Percentiles rank a stretch among this genome's conserved stretches.
These are phyloP conservation scores for Sporothrix luriei DNA, from an alignment of 2,329 filamentous ascomycete species.

Conservation along the genomic window DNA sequence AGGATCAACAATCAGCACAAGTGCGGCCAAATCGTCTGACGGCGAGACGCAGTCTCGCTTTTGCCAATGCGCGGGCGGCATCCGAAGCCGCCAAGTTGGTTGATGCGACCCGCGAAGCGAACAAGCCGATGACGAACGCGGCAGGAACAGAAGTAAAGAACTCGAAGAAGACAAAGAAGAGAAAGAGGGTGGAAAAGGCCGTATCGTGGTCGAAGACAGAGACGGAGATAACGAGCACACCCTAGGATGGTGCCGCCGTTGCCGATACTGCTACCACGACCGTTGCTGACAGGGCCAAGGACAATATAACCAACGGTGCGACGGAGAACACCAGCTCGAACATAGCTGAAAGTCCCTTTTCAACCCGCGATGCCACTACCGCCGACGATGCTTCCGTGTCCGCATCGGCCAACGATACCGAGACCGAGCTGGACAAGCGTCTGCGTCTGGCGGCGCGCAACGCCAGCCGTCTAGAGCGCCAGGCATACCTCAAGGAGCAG, in stretches of 20 bases:
- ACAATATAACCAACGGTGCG: too few species aligned
- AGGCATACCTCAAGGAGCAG: not conserved
- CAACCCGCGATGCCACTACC: not conserved
- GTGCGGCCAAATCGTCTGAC: too few species aligned
- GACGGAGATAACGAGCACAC: not conserved
- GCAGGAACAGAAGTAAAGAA: not conserved
- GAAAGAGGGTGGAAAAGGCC: not conserved
- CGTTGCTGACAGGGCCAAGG: not conserved
- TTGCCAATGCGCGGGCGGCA: not conserved
- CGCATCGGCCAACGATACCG: not conserved
- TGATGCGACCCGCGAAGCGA: not conserved
- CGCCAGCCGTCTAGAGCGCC: not conserved
- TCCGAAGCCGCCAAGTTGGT: not conserved
- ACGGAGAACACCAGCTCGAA: not conserved
- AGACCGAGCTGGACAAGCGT: slow-evolving; percentile 2
- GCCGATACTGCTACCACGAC: not conserved
- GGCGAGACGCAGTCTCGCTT: not conserved
- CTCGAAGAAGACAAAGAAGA: not conserved
- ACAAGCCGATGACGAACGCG: not conserved
- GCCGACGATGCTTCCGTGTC: not conserved
- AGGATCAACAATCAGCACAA: too few species aligned
- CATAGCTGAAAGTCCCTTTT: too few species aligned
- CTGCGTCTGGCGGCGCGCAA: not conserved
- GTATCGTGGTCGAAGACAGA: slow-evolving; percentile 2
- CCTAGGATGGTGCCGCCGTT: not conserved